Evolutionary conservation across 345 rosid genomes (phyloP).

Genomic region (Gossypium herbaceum): DNA sequence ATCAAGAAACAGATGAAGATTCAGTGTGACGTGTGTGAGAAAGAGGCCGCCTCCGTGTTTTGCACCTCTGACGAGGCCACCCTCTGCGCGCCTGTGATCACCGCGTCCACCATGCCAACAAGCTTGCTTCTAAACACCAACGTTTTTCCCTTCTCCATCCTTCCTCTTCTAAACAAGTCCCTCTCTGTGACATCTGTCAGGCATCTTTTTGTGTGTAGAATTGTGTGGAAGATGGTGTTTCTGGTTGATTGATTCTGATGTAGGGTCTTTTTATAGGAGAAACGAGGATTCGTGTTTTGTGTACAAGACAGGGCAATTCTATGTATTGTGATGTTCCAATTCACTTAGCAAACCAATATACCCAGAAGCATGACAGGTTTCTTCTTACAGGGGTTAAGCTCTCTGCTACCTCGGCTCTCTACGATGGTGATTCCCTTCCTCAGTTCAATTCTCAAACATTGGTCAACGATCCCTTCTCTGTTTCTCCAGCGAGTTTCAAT

Average conservation of each 20-base stretch:
- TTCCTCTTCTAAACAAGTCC: slow-evolving; percentile 41
- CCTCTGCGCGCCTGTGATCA: slow-evolving; percentile 27
- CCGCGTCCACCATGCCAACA: slow-evolving; percentile 89
- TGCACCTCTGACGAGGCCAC: slow-evolving; percentile 18
- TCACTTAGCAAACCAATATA: slow-evolving; percentile 68
- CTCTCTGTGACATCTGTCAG: slow-evolving; percentile 89
- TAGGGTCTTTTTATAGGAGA: slow-evolving; percentile 42
- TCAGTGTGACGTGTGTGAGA: slow-evolving; percentile 20
- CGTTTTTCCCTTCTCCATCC: slow-evolving; percentile 79
- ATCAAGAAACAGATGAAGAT: slow-evolving; percentile 6
- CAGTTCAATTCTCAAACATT: slow-evolving; percentile 26
- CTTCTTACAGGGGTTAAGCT: slow-evolving; percentile 81
- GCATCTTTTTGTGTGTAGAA: slow-evolving; percentile 18
- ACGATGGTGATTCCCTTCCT: slow-evolving; percentile 43
- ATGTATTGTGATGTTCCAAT: slow-evolving; percentile 81
- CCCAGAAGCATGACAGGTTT: slow-evolving; percentile 72
- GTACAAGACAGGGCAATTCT: slow-evolving; percentile 91
- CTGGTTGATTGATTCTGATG: not conserved
- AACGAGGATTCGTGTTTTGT: slow-evolving; percentile 77
- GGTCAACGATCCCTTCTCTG: slow-evolving; percentile 33
- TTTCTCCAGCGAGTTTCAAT: slow-evolving; percentile 19
- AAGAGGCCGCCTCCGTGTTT: slow-evolving; percentile 9
- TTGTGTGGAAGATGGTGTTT: not conserved
- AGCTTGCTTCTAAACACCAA: slow-evolving; percentile 82
- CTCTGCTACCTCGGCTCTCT: slow-evolving; percentile 47